phyloP scores from a whole-genome alignment of 2,329 filamentous ascomycete species.

The Diplodia scrobiculata region DNA sequence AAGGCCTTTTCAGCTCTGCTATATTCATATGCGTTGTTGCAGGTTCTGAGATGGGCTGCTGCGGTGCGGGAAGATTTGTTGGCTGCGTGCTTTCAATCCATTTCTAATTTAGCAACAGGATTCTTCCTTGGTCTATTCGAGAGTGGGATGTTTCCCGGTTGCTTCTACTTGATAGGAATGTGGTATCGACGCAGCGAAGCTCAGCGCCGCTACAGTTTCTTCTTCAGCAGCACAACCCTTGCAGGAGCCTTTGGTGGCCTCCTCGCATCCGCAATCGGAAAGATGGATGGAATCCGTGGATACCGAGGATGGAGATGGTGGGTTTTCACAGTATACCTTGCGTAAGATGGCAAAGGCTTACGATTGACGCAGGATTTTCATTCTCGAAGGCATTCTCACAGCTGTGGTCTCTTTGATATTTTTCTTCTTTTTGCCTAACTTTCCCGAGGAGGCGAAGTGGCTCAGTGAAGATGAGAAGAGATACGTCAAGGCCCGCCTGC shows the following conservation, averaged over 20 bases:
- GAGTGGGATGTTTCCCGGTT: slow-evolving; percentile 66
- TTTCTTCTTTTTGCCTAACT: slow-evolving; percentile 54
- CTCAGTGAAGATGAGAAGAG: slow-evolving; percentile 50
- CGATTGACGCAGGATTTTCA: slow-evolving; percentile 61
- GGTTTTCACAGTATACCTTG: background rate
- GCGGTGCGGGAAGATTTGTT: background rate
- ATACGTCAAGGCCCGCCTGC: slow-evolving; percentile 52
- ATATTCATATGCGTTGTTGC: no score
- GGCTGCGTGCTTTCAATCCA: background rate
- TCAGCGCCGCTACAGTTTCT: slow-evolving; percentile 89
- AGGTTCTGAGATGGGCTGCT: background rate
- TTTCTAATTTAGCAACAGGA: slow-evolving; percentile 12
- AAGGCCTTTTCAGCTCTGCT: no score
- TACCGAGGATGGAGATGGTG: slow-evolving; percentile 75
- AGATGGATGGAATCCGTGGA: slow-evolving; percentile 71
- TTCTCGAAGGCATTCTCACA: slow-evolving; percentile 62
- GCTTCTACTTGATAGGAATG: slow-evolving; percentile 41
- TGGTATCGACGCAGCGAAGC: slow-evolving; percentile 88
- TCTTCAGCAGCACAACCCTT: slow-evolving; percentile 80
- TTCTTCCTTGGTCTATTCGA: slow-evolving; percentile 76
- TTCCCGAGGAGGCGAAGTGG: slow-evolving; percentile 55
- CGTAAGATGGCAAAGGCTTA: background rate
- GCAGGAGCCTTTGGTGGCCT: slow-evolving; percentile 85
- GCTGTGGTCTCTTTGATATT: slow-evolving; percentile 49
- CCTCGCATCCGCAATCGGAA: slow-evolving; percentile 82